Percentiles rank a stretch among this genome's conserved stretches.
Evolutionary conservation across 768 basidiomycete genomes (phyloP).

Genomic region (Boletus patriciae): DNA sequence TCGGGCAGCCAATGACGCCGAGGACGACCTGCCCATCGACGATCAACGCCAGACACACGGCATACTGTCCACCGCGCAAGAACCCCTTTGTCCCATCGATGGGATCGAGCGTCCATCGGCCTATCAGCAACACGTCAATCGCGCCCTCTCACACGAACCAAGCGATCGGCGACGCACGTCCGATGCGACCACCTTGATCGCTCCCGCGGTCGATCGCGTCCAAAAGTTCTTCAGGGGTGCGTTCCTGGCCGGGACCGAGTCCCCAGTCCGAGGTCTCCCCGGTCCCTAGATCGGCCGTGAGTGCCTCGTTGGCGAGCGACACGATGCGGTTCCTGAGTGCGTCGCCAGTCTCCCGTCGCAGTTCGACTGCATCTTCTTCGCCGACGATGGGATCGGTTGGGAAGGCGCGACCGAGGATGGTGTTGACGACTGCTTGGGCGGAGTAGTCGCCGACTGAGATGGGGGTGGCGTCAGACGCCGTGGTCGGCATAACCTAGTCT

Average conservation of each 20-base stretch:
- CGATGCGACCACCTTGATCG: conserved; percentile 65
- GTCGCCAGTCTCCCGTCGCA: conserved; percentile 50
- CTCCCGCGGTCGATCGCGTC: conserved; percentile 86
- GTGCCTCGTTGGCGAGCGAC: conserved; percentile 77
- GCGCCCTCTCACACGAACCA: too few relatives aligned
- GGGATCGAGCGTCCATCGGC: conserved; percentile 86
- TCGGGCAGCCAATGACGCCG: conserved; percentile 91
- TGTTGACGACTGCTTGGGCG: conserved; percentile 88
- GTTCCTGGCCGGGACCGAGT: conserved; percentile 58
- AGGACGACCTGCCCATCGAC: conserved; percentile 75
- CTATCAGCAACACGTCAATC: conserved; percentile 35
- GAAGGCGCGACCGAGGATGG: conserved; percentile 74
- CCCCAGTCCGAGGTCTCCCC: conserved; percentile 72
- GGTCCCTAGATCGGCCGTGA: conserved; percentile 49
- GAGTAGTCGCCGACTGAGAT: conserved; percentile 85
- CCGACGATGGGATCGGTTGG: conserved; percentile 88
- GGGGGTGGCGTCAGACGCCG: neutral
- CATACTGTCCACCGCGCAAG: conserved; percentile 89
- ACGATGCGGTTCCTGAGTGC: conserved; percentile 66
- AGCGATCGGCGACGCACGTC: conserved; percentile 52
- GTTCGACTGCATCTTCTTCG: conserved; percentile 87
- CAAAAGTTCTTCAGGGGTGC: conserved; percentile 60
- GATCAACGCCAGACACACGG: conserved; percentile 86
- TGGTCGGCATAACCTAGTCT: neutral
- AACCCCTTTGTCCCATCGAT: conserved; percentile 96